Evolutionary conservation across 768 basidiomycete species (phyloP), one percentile per base, ranked within the genome.

Genomic region (Boletellus ananas): DNA sequence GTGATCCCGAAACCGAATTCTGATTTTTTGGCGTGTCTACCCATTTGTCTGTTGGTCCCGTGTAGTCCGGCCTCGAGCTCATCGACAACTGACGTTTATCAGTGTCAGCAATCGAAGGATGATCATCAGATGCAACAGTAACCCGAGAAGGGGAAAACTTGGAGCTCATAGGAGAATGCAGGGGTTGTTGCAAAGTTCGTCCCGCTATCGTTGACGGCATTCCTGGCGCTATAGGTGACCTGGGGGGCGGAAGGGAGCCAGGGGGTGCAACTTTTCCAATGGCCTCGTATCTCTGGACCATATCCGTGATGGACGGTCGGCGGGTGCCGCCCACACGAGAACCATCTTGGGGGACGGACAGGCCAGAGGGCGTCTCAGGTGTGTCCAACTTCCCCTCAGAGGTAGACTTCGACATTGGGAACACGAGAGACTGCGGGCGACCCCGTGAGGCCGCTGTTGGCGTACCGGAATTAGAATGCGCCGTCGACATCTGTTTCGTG

Each of bases 261-360:
- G 69, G 43, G 5, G 65, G 55, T 25, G 66, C 50, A 18, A 70
- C 56, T 53, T 70, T 74, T 20, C 58, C 55, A 47, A 91, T 81
- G 7, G 82, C 79, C 65, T 93, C 90, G 64, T 84, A 93, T 39
- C 74, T 79, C 57, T 88, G 86, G 21, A 92, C 90, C 81, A 92
- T 90, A 61, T 92, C 82, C 35, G 89, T 83, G 58, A 92, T 92
- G 0, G 90, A 92, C 4, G 84, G 85, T 45, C 89, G 76, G 17
- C 90, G 79, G 8, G 64, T 0, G 11, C 56, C 59, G 6, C 65
- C 57, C 2, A 68, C 65, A 29, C 75, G 75, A 33, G 74, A 67
- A 37, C 66, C 74, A 4, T 78, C 76, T 41, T 72, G 74, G 2
- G 83, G 77, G 17, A 80, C 76, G 37, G 71, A 61, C 10, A 84